Conservation (phyloP, 345 rosid species). For the Populus alba region DNA sequence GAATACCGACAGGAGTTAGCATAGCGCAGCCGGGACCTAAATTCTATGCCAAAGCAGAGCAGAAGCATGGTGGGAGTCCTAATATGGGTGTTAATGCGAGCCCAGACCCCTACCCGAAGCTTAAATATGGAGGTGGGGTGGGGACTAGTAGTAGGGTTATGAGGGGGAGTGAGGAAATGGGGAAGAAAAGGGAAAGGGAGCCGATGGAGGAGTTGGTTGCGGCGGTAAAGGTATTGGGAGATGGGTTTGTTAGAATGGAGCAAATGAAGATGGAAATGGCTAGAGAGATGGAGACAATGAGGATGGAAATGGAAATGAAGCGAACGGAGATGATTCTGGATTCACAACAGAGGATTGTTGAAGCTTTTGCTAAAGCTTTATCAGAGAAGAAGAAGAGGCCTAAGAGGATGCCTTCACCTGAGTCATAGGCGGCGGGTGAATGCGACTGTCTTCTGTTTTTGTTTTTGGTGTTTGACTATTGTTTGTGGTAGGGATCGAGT, state of each 20-base stretch:
- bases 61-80: constrained; percentile 13
- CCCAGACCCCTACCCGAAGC: background rate
- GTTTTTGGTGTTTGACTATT: background rate
- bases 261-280: constrained; percentile 91
- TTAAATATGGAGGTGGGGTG: constrained; percentile 16
- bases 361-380: constrained; percentile 63
- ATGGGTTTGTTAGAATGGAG: constrained; percentile 77
- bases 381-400: constrained; percentile 48
- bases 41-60: constrained; percentile 10
- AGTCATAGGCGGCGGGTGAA: background rate
- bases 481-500: background rate
- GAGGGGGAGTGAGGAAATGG: constrained; percentile 42
- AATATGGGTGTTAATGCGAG: constrained; percentile 14
- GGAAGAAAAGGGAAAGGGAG: constrained; percentile 41
- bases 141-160: constrained; percentile 30
- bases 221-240: constrained; percentile 82
- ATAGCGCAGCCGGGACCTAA: constrained; percentile 61
- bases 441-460: background rate
- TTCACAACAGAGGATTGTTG: constrained; percentile 76
- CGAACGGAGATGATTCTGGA: constrained; percentile 80
- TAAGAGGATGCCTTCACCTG: constrained; percentile 8
- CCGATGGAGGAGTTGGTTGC: constrained; percentile 68
- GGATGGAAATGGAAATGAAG: constrained; percentile 94
- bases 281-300: constrained; percentile 75
- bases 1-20: constrained; percentile 83